Evolutionary conservation across 2,329 filamentous ascomycete species (phyloP).

Genomic region (Trichoderma sp.): DNA sequence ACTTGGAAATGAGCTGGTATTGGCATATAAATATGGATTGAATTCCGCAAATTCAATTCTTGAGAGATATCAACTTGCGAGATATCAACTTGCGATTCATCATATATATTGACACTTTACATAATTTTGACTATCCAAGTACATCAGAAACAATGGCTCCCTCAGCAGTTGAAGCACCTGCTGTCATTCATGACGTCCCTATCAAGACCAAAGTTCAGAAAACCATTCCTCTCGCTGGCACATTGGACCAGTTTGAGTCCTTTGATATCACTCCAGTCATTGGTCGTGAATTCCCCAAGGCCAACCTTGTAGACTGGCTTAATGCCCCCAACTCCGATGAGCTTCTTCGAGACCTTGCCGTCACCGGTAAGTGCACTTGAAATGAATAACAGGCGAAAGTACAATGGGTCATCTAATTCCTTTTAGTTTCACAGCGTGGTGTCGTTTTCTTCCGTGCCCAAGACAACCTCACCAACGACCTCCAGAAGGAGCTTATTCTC

Average conservation of each 20-base stretch:
- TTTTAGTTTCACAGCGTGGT: conserved; percentile 61
- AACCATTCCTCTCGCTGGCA: conserved; percentile 45
- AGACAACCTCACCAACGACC: conserved; percentile 55
- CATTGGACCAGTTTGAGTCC: conserved; percentile 49
- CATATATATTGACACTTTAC: neutral
- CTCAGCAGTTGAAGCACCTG: conserved; percentile 17
- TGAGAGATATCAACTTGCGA: neutral
- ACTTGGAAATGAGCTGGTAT: neutral
- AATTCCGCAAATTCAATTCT: neutral
- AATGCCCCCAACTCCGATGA: conserved; percentile 60
- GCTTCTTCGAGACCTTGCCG: conserved; percentile 62
- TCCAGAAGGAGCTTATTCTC: conserved; percentile 64
- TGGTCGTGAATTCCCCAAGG: conserved; percentile 57
- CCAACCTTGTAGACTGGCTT: conserved; percentile 59
- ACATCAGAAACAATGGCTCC: conserved; percentile 18
- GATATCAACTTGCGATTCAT: neutral
- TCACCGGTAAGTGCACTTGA: conserved; percentile 51
- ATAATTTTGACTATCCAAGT: neutral
- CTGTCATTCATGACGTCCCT: conserved; percentile 7
- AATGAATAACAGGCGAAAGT: neutral
- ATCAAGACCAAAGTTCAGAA: conserved; percentile 16
- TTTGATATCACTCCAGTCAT: conserved; percentile 62
- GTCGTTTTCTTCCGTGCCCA: conserved; percentile 70
- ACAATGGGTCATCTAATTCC: neutral
- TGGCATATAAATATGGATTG: neutral